phyloP scores from a whole-genome alignment of 352 stramenopile genomes.

The Pythium folliculosum region DNA sequence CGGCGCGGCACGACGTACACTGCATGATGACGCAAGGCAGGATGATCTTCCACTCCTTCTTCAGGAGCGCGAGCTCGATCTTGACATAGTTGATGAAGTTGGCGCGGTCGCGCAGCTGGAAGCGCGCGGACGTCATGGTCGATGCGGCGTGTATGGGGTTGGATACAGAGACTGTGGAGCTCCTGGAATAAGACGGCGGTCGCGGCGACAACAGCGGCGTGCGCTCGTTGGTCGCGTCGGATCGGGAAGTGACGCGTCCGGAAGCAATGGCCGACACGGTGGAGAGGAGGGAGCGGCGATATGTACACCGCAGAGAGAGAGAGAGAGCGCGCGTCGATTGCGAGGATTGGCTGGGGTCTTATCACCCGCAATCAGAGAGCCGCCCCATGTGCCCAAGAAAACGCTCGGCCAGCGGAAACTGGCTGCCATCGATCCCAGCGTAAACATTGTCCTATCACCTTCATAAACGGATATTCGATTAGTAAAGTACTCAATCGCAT shows the following conservation, averaged over 20 bases:
- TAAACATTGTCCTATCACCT: constrained; percentile 1
- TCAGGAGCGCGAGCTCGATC: constrained; percentile 62
- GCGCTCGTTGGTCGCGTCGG: neutral
- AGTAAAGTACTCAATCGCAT: neutral
- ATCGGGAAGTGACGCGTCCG: neutral
- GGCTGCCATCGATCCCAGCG: constrained; percentile 6
- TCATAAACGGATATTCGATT: neutral
- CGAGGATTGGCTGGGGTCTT: constrained; percentile 15
- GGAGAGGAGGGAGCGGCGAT: neutral
- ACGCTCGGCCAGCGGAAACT: neutral
- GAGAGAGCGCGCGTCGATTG: constrained; percentile 6
- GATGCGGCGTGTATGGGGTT: neutral
- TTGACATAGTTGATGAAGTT: constrained; percentile 65
- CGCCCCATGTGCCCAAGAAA: neutral
- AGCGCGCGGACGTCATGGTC: constrained; percentile 30
- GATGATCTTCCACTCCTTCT: constrained; percentile 73
- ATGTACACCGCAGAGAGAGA: neutral
- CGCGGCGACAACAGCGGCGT: neutral
- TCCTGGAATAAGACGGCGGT: neutral
- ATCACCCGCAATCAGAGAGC: constrained; percentile 20
- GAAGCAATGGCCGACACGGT: neutral
- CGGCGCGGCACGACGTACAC: constrained; percentile 40
- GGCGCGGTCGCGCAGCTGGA: constrained; percentile 52
- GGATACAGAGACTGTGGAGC: neutral
- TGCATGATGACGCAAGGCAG: constrained; percentile 83